Evolutionary conservation across 164 flowering plant species (phyloP).

Genomic region (Paratinospora sagittata): DNA sequence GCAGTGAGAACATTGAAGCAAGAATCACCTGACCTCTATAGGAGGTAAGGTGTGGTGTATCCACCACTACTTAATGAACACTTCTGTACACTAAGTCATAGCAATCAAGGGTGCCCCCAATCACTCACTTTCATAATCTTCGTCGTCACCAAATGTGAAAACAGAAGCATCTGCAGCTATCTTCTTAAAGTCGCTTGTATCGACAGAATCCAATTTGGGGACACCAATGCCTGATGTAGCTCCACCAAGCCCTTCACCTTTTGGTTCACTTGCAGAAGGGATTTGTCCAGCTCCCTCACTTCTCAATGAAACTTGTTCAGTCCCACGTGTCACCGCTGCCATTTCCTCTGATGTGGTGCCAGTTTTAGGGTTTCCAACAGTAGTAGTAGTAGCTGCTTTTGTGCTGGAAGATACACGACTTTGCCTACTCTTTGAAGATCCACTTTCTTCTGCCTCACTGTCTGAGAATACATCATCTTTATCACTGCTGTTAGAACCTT

Average conservation of each 20-base stretch:
- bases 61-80: neutral
- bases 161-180: conserved; percentile 99
- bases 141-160: conserved; percentile 88
- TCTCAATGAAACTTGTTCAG: conserved; percentile 47
- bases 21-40: neutral
- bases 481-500: conserved; percentile 39
- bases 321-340: conserved; percentile 32
- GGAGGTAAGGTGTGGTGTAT: neutral
- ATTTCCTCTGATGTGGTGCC: conserved; percentile 29
- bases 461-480: conserved; percentile 93
- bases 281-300: conserved; percentile 19
- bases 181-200: conserved; percentile 58
- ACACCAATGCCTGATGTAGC: conserved; percentile 24
- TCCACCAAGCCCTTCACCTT: conserved; percentile 23
- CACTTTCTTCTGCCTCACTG: conserved; percentile 54
- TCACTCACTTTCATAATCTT: conserved; percentile 84
- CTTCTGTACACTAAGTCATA: conserved; percentile 9
- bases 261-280: conserved; percentile 24
- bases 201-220: conserved; percentile 25
- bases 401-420: conserved; percentile 24
- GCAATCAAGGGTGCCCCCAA: neutral
- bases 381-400: conserved; percentile 18
- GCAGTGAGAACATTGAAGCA: neutral
- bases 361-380: conserved; percentile 20
- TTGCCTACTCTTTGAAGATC: conserved; percentile 38